These are phyloP conservation scores for Leishmania guyanensis DNA, from an alignment of 208 protist species.

Conservation along the genomic window DNA sequence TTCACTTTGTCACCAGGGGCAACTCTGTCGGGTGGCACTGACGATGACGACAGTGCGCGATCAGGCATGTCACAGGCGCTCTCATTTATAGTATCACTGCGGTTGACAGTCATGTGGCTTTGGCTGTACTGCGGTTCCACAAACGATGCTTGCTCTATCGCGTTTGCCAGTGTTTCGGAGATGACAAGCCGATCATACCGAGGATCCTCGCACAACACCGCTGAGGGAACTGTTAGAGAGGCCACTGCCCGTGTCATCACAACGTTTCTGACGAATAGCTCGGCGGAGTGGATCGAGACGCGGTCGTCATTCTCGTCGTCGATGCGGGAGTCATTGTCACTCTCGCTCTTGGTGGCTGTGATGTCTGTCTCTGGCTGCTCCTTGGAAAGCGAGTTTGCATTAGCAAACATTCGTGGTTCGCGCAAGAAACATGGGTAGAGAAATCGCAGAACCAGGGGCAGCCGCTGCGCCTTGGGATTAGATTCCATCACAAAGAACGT, in stretches of 20 bases:
- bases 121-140: conserved; percentile 8
- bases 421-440: conserved; percentile 42
- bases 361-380: not conserved
- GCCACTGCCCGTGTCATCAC: conserved; percentile 10
- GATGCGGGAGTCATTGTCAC: not conserved
- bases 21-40: not conserved
- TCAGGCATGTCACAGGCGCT: no score
- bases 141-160: not conserved
- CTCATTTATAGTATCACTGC: not conserved
- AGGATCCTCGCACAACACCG: conserved; percentile 14
- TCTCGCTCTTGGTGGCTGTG: not conserved
- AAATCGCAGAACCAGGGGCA: conserved; percentile 31
- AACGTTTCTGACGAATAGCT: conserved; percentile 8
- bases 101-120: not conserved
- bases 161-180: conserved; percentile 4
- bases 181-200: conserved; percentile 18
- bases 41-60: not conserved
- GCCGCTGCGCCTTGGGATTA: conserved; percentile 47
- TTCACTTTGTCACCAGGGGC: no score
- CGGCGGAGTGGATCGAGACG: conserved; percentile 1
- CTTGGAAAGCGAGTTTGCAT: not conserved
- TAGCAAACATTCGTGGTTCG: conserved; percentile 35
- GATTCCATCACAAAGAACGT: conserved; percentile 63
- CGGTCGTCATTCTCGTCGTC: conserved; percentile 9
- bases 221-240: conserved; percentile 9